Evolutionary conservation across 208 protist genomes (phyloP).

Genomic region (Acanthamoeba castellanii): DNA sequence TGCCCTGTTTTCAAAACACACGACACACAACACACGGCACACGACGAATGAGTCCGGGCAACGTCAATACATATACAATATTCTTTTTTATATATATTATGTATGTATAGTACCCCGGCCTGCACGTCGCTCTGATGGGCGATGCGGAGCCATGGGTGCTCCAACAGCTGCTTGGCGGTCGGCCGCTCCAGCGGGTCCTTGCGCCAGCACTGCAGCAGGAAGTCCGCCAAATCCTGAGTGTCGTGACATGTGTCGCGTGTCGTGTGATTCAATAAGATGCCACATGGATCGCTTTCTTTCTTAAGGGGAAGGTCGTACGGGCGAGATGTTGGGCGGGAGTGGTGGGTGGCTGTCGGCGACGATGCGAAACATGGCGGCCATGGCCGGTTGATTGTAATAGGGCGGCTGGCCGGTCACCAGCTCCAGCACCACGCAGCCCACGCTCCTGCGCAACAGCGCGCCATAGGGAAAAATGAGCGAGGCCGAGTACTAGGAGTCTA

Average conservation of each 20-base stretch:
- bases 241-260: not conserved
- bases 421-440: conserved; percentile 94
- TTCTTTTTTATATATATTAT: no score
- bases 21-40: not conserved
- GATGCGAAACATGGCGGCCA: conserved; percentile 93
- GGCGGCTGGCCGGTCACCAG: conserved; percentile 93
- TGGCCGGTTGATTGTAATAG: conserved; percentile 93
- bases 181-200: conserved; percentile 89
- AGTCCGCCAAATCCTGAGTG: conserved; percentile 84
- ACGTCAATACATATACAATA: no score
- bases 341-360: conserved; percentile 91
- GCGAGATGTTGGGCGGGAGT: conserved; percentile 88
- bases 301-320: not conserved
- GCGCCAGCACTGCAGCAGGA: conserved; percentile 90
- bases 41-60: not conserved
- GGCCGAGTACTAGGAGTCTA: no score
- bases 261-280: not conserved
- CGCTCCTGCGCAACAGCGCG: conserved; percentile 15
- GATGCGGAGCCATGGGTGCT: conserved; percentile 84
- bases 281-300: no score
- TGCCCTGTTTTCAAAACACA: not conserved
- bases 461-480: no score
- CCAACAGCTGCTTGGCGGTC: conserved; percentile 87
- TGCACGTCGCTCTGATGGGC: not conserved
- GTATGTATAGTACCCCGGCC: not conserved